Evolutionary conservation across 2,329 filamentous ascomycete genomes (phyloP).

Genomic region (Dactylellina parvicollis): DNA sequence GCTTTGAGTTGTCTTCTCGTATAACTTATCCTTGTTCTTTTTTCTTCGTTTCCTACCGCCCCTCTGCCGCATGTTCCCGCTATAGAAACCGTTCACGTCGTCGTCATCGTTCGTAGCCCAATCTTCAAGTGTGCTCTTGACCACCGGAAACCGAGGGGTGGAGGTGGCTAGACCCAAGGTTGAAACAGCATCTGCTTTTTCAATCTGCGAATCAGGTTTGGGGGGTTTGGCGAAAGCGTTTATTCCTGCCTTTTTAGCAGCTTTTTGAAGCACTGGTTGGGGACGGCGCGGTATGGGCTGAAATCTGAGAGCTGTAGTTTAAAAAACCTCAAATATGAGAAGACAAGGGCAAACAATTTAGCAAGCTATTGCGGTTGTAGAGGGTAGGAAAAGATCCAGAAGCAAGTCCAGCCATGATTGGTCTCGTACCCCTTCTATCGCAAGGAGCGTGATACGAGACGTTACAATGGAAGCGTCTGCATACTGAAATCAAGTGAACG

Average conservation of each 20-base stretch:
- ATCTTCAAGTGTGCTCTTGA: slow-evolving; percentile 79
- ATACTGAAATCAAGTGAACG: slow-evolving; percentile 31
- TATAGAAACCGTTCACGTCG: slow-evolving; percentile 74
- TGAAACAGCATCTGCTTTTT: slow-evolving; percentile 50
- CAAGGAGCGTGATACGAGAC: background rate
- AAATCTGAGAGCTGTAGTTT: slow-evolving; percentile 51
- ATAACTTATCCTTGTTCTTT: slow-evolving; percentile 78
- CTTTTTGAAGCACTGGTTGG: slow-evolving; percentile 32
- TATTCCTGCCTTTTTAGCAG: slow-evolving; percentile 34
- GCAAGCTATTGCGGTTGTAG: slow-evolving; percentile 30
- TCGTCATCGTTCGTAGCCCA: slow-evolving; percentile 80
- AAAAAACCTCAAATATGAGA: slow-evolving; percentile 19
- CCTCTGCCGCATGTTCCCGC: slow-evolving; percentile 74
- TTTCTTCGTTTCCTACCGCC: slow-evolving; percentile 74
- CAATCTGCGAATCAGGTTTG: slow-evolving; percentile 25
- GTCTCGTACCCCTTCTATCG: slow-evolving; percentile 11
- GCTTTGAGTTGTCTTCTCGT: slow-evolving; percentile 71
- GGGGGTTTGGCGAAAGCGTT: slow-evolving; percentile 23
- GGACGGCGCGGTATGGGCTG: slow-evolving; percentile 50
- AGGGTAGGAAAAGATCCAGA: slow-evolving; percentile 14
- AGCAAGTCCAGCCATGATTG: slow-evolving; percentile 14
- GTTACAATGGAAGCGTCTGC: slow-evolving; percentile 14
- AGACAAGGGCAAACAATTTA: slow-evolving; percentile 29
- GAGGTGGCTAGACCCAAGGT: slow-evolving; percentile 7
- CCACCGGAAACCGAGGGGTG: slow-evolving; percentile 61